phyloP scores from a whole-genome alignment of 768 basidiomycete species.

The Leccinum subgranulosum region DNA sequence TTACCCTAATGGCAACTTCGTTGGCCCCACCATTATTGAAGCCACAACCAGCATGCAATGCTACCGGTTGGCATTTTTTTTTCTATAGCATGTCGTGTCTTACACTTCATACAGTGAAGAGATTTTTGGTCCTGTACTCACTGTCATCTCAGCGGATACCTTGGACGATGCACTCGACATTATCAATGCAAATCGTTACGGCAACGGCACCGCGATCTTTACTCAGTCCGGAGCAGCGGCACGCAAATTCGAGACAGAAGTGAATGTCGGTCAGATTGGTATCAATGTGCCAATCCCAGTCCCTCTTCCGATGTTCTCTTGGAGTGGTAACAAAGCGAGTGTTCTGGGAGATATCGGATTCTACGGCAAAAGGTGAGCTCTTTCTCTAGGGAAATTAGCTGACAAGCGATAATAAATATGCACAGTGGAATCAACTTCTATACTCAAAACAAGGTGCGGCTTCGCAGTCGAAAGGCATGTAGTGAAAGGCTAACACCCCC shows the following conservation, averaged over 20 bases:
- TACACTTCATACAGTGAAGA: conserved; percentile 59
- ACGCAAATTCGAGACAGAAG: conserved; percentile 83
- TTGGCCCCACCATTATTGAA: conserved; percentile 90
- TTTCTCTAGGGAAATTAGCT: not conserved
- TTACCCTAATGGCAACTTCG: conserved; percentile 89
- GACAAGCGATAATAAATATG: not conserved
- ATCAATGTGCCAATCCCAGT: conserved; percentile 94
- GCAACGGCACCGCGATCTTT: conserved; percentile 94
- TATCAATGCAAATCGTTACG: conserved; percentile 87
- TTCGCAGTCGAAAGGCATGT: not conserved
- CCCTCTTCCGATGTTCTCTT: conserved; percentile 91
- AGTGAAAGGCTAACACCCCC: conserved; percentile 5
- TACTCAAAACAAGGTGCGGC: conserved; percentile 82
- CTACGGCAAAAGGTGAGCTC: conserved; percentile 76
- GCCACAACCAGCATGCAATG: conserved; percentile 80
- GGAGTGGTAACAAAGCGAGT: conserved; percentile 93
- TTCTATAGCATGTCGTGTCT: not conserved
- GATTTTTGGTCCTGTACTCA: conserved; percentile 91
- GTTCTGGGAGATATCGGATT: conserved; percentile 85
- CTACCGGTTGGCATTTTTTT: conserved; percentile 61
- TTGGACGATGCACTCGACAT: conserved; percentile 88
- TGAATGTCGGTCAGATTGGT: conserved; percentile 91
- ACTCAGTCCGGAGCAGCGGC: conserved; percentile 96
- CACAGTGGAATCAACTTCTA: conserved; percentile 89
- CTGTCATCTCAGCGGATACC: conserved; percentile 73